Conservation (phyloP, 2,329 filamentous ascomycete species). For the Davidsoniella eucalypti region DNA sequence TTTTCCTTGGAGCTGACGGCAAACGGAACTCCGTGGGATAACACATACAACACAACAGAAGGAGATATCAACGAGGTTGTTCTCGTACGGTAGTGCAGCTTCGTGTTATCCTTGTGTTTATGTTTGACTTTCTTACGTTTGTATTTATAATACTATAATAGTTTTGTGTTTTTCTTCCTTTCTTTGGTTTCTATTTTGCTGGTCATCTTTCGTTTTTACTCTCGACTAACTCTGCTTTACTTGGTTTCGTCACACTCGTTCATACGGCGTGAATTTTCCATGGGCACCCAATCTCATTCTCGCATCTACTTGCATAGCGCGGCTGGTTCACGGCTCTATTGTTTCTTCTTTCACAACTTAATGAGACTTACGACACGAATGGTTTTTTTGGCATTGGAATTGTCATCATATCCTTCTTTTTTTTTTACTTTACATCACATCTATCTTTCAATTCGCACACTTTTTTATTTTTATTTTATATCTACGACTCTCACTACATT, state of each 20-base stretch:
- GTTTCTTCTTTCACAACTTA: conserved; percentile 1
- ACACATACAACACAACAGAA: conserved; percentile 22
- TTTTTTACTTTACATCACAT: background rate
- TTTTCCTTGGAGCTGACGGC: conserved; percentile 21
- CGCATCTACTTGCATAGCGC: conserved; percentile 8
- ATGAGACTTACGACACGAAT: conserved; percentile 8
- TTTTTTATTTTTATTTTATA: too few relatives aligned
- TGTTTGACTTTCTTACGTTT: conserved; percentile 4
- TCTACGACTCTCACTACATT: too few relatives aligned
- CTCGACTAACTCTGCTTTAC: background rate
- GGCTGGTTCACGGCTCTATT: conserved; percentile 7
- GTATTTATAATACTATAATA: conserved; percentile 10
- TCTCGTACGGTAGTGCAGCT: conserved; percentile 21
- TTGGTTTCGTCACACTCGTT: conserved; percentile 6
- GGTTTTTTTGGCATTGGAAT: conserved; percentile 4
- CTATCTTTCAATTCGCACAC: background rate
- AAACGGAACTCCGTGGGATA: conserved; percentile 25
- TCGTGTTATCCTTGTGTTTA: conserved; percentile 13
- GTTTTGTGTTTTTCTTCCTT: conserved; percentile 7
- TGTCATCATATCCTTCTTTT: conserved; percentile 3
- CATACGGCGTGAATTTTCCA: conserved; percentile 7
- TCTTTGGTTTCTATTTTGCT: background rate
- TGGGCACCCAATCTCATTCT: conserved; percentile 5
- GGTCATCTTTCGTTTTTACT: background rate
- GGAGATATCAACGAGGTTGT: conserved; percentile 31